Evolutionary conservation across 2,329 filamentous ascomycete species (phyloP), one percentile per base, ranked within the genome.

Genomic region (Aspergillus sergii): DNA sequence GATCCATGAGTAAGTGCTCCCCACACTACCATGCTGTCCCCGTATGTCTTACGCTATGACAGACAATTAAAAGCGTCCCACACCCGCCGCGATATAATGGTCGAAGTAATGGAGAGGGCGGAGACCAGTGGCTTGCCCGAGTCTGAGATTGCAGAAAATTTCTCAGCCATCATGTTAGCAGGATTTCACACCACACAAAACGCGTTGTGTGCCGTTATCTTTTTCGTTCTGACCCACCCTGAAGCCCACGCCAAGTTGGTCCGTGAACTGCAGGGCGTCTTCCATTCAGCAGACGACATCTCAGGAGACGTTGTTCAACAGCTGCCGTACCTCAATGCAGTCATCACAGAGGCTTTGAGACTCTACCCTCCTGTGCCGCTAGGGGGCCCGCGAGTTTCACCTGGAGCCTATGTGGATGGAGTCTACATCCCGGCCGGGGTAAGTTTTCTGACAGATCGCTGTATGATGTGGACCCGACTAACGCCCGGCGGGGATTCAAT

Each of bases 291-390:
- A 0, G 68, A 70, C 3, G 69, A 71, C 34, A 63, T 71, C 10
- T 64, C 65, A 10, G 57, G 68, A 8, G 66, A 70, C 3, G 62
- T 66, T 1, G 64, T 66, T 2, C 60, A 64, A 30, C 61, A 65
- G 39, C 66, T 75, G 2, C 68, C 68, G 0, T 76, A 75, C 58
- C 64, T 76, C 10, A 73, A 73, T 30, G 72, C 73, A 7, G 68
- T 72, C 10, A 69, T 76, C 46, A 71, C 72, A 1, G 76, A 78
- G 62, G 63, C 72, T 1, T 61, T 77, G 48, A 68, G 75, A 4
- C 61, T 76, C 36, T 75, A 74, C 56, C 71, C 75, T 7, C 75
- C 76, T 14, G 68, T 72, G 4, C 72, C 72, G 1, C 48, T 73
- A 8, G 73, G 74, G 2, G 65, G 70, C 10, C 71, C 74, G 1